Conservation (phyloP, 805 yeast genomes). For the Grigorovia humatica region DNA sequence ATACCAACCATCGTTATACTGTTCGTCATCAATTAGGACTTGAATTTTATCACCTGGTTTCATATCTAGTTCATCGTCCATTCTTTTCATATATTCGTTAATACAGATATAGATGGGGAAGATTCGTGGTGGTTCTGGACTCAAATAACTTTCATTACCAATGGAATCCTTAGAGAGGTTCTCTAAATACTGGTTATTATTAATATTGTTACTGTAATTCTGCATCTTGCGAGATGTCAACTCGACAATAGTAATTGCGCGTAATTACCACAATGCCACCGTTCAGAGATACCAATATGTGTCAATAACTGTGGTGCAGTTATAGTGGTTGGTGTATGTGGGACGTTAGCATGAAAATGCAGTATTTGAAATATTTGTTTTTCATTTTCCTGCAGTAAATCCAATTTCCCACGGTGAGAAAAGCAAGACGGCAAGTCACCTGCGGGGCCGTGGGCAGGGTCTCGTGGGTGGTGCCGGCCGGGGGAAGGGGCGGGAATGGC, state of each 20-base stretch:
- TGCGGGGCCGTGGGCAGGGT: background rate
- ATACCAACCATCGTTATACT: conserved; percentile 95
- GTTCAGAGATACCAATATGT: background rate
- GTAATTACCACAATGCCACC: too few species aligned
- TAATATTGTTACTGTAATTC: background rate
- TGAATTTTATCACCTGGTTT: conserved; percentile 77
- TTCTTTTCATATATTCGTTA: conserved; percentile 76
- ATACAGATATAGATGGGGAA: conserved; percentile 45
- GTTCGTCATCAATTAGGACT: conserved; percentile 85
- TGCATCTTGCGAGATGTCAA: background rate
- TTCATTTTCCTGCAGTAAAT: background rate
- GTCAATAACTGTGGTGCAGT: conserved; percentile 3
- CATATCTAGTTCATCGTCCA: conserved; percentile 81
- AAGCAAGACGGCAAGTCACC: background rate
- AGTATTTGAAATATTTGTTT: background rate
- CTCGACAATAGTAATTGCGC: too few species aligned
- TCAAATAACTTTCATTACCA: conserved; percentile 1
- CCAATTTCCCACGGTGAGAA: background rate
- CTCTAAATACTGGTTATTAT: background rate
- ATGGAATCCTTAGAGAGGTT: conserved; percentile 1
- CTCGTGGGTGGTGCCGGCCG: too few species aligned
- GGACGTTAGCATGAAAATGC: background rate
- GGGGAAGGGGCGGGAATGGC: too few species aligned
- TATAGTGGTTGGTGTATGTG: too few species aligned
- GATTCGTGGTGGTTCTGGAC: conserved; percentile 5